Percentiles rank a stretch among this genome's conserved stretches.
These are phyloP conservation scores for Panellus pusillus DNA, from an alignment of 768 basidiomycete genomes.

Conservation along the genomic window DNA sequence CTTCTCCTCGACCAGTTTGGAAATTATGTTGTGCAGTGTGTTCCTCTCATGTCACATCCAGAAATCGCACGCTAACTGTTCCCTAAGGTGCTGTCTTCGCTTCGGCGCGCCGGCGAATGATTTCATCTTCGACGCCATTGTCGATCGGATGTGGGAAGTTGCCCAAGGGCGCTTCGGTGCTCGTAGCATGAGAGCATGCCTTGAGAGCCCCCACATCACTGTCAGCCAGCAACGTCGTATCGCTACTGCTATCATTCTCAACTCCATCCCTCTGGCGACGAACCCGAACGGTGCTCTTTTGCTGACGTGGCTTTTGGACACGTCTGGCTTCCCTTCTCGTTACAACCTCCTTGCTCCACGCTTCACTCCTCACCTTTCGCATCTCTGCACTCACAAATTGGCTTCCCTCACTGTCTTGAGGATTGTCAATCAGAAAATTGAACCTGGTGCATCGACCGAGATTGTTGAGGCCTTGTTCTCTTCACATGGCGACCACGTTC, in stretches of 20 bases:
- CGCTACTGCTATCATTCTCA: constrained; percentile 90
- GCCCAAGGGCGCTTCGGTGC: constrained; percentile 98
- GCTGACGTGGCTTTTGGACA: constrained; percentile 95
- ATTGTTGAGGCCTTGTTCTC: constrained; percentile 89
- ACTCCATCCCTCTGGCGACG: constrained; percentile 96
- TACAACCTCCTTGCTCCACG: constrained; percentile 93
- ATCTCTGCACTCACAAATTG: constrained; percentile 96
- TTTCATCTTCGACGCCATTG: constrained; percentile 97
- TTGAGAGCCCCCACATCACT: constrained; percentile 87
- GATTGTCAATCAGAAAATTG: constrained; percentile 95
- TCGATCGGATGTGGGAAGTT: constrained; percentile 97
- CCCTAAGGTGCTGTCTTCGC: constrained; percentile 76
- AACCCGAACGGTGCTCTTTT: constrained; percentile 97
- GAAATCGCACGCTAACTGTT: not conserved
- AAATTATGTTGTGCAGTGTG: constrained; percentile 88
- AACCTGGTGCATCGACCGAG: constrained; percentile 82
- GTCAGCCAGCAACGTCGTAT: constrained; percentile 92
- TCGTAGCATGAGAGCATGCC: constrained; percentile 94
- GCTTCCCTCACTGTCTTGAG: constrained; percentile 93
- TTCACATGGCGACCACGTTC: constrained; percentile 85
- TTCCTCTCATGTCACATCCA: not conserved
- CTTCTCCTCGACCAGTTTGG: constrained; percentile 92
- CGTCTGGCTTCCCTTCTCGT: constrained; percentile 92
- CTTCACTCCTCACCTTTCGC: constrained; percentile 94
- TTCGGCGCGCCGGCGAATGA: constrained; percentile 90